phyloP scores from a whole-genome alignment of 75 land plant genomes.

The Cryptomeria japonica region DNA sequence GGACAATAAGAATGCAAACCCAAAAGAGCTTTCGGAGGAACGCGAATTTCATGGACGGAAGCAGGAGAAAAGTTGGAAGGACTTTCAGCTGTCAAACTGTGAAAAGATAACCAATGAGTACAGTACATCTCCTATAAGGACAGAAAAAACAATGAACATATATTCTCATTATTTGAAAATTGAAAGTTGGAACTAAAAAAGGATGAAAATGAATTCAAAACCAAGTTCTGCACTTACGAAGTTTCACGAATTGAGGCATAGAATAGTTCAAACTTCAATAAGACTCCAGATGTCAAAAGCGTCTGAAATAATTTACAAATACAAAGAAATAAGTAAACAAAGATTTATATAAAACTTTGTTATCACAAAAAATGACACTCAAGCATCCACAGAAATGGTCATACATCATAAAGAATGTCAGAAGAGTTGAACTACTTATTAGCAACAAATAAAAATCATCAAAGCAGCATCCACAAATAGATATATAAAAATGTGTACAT shows the following conservation, averaged over 20 bases:
- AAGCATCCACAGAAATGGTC: neutral
- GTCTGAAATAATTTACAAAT: constrained; percentile 31
- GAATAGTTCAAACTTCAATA: constrained; percentile 77
- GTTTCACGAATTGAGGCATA: constrained; percentile 50
- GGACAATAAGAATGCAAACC: constrained; percentile 89
- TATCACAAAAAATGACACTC: neutral
- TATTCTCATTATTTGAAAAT: neutral
- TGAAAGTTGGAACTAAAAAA: neutral
- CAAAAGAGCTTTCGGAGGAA: constrained; percentile 74
- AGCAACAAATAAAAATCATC: neutral
- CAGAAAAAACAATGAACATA: neutral
- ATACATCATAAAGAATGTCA: neutral
- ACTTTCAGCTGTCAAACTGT: constrained; percentile 39
- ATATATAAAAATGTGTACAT: neutral
- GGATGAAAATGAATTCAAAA: neutral
- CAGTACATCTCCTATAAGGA: neutral
- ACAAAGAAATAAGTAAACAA: neutral
- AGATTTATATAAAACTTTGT: neutral
- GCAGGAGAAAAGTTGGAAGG: constrained; percentile 46
- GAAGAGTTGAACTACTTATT: neutral
- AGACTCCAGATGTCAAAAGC: constrained; percentile 49
- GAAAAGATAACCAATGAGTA: neutral
- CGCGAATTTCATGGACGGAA: constrained; percentile 73
- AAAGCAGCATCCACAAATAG: neutral
- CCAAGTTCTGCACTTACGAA: constrained; percentile 39